Base-by-base conservation (phyloP, 495 filamentous ascomycete genomes). In the Daldinia grandis region DNA sequence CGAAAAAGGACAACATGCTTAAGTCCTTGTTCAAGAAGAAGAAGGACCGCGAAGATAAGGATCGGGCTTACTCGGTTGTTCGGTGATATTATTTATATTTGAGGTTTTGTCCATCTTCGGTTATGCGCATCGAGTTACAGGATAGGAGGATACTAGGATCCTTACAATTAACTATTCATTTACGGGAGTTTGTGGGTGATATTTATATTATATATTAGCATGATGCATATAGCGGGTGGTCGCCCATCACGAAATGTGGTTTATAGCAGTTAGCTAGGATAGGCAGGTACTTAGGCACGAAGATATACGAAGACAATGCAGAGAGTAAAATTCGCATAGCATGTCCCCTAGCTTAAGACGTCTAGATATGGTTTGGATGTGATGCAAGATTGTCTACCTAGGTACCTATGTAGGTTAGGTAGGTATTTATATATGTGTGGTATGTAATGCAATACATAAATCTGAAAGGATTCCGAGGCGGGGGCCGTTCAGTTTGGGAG, bases 21-120 rank as follows among this genome's bases (percentile, higher is more conserved):
- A 82, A 83, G 66, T 62, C 78, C 25, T 58, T 89, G 54, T 88
- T 89, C 64, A 83, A 81, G 73, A 81, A 78, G 75, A 81, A 74
- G 75, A 81, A 81, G 77, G 82, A 85, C 28, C 77, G 79, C 58
- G 75, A 80, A 19, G 79, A 79, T 8, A 64, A 76, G 28, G 72
- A 79, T 15, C 68, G 64, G 30, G 47, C 49, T 25, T 65, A 69
- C 19, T 76, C 74, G 17, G 58, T 69, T 53, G 68, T 73, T 55
- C 58, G 59, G 42, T 69, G 64, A 62, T 53, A 14, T 53, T 15
- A n/a, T 30, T 30, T 53, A 30, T 30, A n/a, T 53, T 53, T 28
- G 12, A 9, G 14, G 28, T 53, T 66, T 49, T 44, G 53, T 58
- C 44, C 56, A 58, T 58, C 8, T 51, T 61, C 30, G 27, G 54